Evolutionary conservation across 2,329 filamentous ascomycete species (phyloP), one percentile per base, ranked within the genome.

Genomic region (Botrytis hyacinthi): DNA sequence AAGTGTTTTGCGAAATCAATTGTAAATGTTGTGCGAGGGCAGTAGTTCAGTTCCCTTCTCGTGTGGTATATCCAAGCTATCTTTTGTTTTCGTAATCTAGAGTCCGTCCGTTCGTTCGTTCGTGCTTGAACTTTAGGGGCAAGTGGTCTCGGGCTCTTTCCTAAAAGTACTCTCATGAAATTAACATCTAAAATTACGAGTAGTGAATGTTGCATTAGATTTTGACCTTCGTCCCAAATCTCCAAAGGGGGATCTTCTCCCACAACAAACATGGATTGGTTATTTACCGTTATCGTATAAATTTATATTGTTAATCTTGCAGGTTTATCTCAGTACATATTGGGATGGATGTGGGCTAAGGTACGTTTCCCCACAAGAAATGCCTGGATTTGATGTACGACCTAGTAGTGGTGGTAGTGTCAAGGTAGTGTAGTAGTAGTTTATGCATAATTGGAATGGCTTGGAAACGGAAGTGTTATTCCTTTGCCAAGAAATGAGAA

Each of bases 281-380:
- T 63, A 73, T 57, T 54, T 75, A 63, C 75, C 77, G 79, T 79
- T 74, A 73, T 71, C 74, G 74, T 65, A 66, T 54, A 59, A 48
- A 60, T 51, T 37, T 71, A 71, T 59, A 35, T 20, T 59, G 51
- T 67, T 18, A 59, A 60, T 74, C 42, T 66, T 73, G 63, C 22
- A 51, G 63, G 54, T 68, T 35, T 32, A 57, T 69, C 57, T 70
- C 63, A 46, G n/a, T 57, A 57, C 48, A 69, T 42, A 26, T 69
- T 42, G 66, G 54, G 66, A 69, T 57, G n/a, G 48, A 57, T 69
- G 44, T 62, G 68, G 59, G 35, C 40, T 57, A 54, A 42, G 70
- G 37, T 69, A 26, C 46, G 32, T 72, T 69, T 69, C 44, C 63
- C 71, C 66, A 69, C 66, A 73, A 57, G 63, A 42, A 73, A 73